Percentiles rank a stretch among this genome's conserved stretches.
These are phyloP conservation scores for Tetracentron sinense DNA, from an alignment of 164 flowering plant genomes.

Conservation along the genomic window DNA sequence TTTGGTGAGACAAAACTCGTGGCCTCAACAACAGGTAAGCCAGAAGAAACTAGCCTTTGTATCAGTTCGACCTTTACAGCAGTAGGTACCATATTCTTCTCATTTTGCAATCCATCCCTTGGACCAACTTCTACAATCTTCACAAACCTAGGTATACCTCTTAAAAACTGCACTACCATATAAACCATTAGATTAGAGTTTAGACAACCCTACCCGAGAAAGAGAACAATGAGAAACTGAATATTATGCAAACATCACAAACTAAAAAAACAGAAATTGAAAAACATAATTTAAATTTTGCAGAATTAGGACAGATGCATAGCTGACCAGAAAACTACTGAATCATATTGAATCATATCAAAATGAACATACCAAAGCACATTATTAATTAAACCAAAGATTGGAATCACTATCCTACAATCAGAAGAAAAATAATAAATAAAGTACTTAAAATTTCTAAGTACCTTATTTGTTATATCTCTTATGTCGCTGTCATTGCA, in stretches of 20 bases:
- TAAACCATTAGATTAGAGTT: slow-evolving; percentile 8
- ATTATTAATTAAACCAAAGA: not conserved
- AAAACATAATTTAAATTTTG: not conserved
- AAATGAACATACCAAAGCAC: not conserved
- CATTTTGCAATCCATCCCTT: slow-evolving; percentile 97
- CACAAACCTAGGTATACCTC: slow-evolving; percentile 69
- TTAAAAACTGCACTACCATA: slow-evolving; percentile 48
- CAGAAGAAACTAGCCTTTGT: slow-evolving; percentile 62
- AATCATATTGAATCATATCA: no score
- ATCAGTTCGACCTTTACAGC: slow-evolving; percentile 79
- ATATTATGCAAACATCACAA: not conserved
- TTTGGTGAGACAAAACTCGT: slow-evolving; percentile 99
- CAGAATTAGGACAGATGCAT: not conserved
- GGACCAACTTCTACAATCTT: slow-evolving; percentile 99
- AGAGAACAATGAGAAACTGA: slow-evolving; percentile 2
- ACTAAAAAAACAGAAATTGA: not conserved
- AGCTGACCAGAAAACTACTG: not conserved
- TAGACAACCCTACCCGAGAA: not conserved
- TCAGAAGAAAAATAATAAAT: not conserved
- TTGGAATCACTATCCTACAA: not conserved
- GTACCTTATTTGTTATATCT: slow-evolving; percentile 52
- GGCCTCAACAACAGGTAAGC: slow-evolving; percentile 87
- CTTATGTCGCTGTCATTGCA: slow-evolving; percentile 30
- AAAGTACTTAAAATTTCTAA: not conserved
- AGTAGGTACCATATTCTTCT: slow-evolving; percentile 83